Evolutionary conservation across 1,284 basidiomycete genomes (phyloP).

Genomic region (Trichosporon inkin): DNA sequence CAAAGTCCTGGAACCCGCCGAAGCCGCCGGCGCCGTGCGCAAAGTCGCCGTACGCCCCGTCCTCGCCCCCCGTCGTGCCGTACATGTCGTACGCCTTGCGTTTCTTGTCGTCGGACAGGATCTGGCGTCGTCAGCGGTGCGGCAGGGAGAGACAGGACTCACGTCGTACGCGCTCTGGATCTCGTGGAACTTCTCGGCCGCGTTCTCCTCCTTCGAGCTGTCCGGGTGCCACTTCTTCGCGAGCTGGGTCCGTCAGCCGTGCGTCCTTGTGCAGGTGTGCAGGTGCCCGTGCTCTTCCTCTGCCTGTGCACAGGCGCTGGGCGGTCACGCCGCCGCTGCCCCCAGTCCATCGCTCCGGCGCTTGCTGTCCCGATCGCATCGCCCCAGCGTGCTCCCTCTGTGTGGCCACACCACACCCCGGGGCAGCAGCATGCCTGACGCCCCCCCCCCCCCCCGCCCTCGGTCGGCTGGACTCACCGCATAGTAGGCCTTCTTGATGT

Average conservation of each 20-base stretch:
- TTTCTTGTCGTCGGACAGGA: constrained; percentile 89
- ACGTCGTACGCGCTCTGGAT: constrained; percentile 98
- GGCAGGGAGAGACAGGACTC: constrained; percentile 34
- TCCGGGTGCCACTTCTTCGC: constrained; percentile 98
- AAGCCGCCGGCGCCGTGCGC: constrained; percentile 61
- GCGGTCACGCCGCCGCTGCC: no score
- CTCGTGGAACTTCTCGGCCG: constrained; percentile 91
- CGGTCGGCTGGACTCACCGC: constrained; percentile 70
- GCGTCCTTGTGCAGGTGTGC: neutral
- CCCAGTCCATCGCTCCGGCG: constrained; percentile 8
- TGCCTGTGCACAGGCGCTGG: no score
- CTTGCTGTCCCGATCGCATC: no score
- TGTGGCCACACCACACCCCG: no score
- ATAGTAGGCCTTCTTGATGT: constrained; percentile 98
- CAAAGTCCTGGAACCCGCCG: constrained; percentile 64
- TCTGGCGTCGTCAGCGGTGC: constrained; percentile 54
- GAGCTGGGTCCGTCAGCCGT: constrained; percentile 57
- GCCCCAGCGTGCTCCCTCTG: no score
- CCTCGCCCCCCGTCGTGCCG: constrained; percentile 88
- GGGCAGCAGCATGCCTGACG: no score
- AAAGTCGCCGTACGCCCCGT: constrained; percentile 87
- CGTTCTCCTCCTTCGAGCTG: constrained; percentile 86
- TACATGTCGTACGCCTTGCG: constrained; percentile 89
- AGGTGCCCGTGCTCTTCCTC: neutral
- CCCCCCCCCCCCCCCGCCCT: no score